Percentiles rank a stretch among this genome's conserved stretches.
Conservation (phyloP, 306 rosid genomes). For the Mucuna pruriens region DNA sequence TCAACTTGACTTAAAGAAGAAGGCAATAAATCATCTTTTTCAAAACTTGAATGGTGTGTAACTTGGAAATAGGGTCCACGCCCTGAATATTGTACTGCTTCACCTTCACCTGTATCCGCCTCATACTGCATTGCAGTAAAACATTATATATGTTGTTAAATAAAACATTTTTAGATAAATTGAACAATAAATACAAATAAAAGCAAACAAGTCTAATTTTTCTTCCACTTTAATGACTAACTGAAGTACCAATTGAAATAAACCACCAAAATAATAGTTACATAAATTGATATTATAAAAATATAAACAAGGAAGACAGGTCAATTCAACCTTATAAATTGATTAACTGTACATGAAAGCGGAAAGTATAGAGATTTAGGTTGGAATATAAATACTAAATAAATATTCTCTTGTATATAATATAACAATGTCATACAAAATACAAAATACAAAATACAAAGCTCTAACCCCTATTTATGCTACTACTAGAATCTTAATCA, state of each 20-base stretch:
- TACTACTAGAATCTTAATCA: background rate
- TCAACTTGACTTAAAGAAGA: slow-evolving; percentile 90
- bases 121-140: slow-evolving; percentile 47
- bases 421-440: background rate
- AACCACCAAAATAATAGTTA: slow-evolving; percentile 24
- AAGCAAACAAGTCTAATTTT: slow-evolving; percentile 17
- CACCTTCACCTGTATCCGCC: slow-evolving; percentile 36
- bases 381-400: background rate
- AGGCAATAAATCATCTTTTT: slow-evolving; percentile 72
- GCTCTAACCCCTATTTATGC: background rate
- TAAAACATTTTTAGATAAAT: slow-evolving; percentile 3
- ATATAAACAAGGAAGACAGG: background rate
- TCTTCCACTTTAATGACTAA: slow-evolving; percentile 22
- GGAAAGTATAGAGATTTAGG: background rate
- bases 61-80: slow-evolving; percentile 41
- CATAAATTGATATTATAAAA: slow-evolving; percentile 17
- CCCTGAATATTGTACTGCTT: slow-evolving; percentile 44
- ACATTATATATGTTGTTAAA: slow-evolving; percentile 16
- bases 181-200: slow-evolving; percentile 10
- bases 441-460: background rate
- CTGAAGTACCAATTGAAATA: slow-evolving; percentile 15
- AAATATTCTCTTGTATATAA: background rate
- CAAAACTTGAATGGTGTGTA: slow-evolving; percentile 47
- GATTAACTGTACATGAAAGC: slow-evolving; percentile 23
- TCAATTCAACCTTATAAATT: slow-evolving; percentile 15